Evolutionary conservation across 805 yeast species (phyloP), one percentile per base, ranked within the genome.

Genomic region (Lipomyces yamanashiensis): DNA sequence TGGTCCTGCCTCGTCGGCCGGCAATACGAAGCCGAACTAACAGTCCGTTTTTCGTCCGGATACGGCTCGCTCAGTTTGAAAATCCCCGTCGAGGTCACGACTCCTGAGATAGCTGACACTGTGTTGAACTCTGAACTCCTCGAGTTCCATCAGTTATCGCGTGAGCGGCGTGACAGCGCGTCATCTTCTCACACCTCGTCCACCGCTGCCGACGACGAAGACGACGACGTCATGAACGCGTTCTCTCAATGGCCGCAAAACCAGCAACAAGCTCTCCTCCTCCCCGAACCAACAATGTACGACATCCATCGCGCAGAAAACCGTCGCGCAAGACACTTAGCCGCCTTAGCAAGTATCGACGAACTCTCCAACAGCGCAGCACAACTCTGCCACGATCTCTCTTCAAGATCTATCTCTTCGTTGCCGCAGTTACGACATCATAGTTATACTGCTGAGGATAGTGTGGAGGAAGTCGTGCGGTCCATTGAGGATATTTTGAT

Each of bases 1-100:
- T 62, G 61, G 66, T 51, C 63, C 3, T 64, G 68, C 37, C 49
- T 58, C 12, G 50, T 61, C 10, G 66, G 66, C 7, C 56, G 68
- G 34, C 68, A 64, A 37, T 64, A 64, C 40, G 63, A 58, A 21
- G 63, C 59, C 6, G 66, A 62, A 23, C 44, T 62, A 13, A 62
- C 61, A 33, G 58, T 64, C 21, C 23, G 47, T 28, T 17, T 64
- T n/a, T 43, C 64, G 12, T 50, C 52, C 12, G 60, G 58, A 13
- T 19, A 21, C 13, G 61, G 44, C 7, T 21, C 54, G 3, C 17
- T 58, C 3, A 17, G 33, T 12, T 51, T 64, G 19, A 54, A 40
- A 33, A 50, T 64, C 36, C 65, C 65, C 7, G 58, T 64, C 33
- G 66, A 64, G 15, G 41, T 64, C 47, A 57, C 63, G 34, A 58